Percentiles rank a stretch among this genome's conserved stretches.
These are phyloP conservation scores for Euphorbia lathyris DNA, from an alignment of 345 rosid genomes.

Conservation along the genomic window DNA sequence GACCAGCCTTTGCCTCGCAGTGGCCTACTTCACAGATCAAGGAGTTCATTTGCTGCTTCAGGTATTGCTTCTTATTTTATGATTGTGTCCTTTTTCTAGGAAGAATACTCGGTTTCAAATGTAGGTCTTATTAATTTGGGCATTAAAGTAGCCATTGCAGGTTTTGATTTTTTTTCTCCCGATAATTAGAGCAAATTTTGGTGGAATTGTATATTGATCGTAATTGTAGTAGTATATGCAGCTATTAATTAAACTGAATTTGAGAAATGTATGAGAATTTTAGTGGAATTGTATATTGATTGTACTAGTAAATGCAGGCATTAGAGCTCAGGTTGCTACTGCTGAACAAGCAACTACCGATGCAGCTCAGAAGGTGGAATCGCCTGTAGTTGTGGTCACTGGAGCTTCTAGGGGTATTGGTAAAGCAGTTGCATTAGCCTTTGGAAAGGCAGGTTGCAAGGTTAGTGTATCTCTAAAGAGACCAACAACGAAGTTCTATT, in stretches of 20 bases:
- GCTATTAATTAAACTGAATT: background rate
- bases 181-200: too few relatives aligned
- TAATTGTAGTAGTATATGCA: too few relatives aligned
- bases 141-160: too few relatives aligned
- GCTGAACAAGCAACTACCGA: constrained; percentile 44
- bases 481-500: too few relatives aligned
- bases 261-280: background rate
- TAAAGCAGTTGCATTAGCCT: constrained; percentile 78
- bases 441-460: constrained; percentile 74
- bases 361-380: constrained; percentile 50
- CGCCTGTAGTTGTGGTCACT: constrained; percentile 82
- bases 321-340: constrained; percentile 71
- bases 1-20: constrained; percentile 36
- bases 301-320: constrained; percentile 30
- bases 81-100: background rate
- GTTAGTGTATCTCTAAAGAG: constrained; percentile 17
- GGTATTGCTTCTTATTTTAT: constrained; percentile 42
- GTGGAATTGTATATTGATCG: too few relatives aligned
- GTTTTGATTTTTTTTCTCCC: too few relatives aligned
- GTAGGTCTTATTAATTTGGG: too few relatives aligned
- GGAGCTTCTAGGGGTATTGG: constrained; percentile 99
- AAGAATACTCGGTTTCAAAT: too few relatives aligned
- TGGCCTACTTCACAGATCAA: constrained; percentile 42
- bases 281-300: background rate
- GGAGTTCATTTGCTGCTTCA: constrained; percentile 41